Base-by-base conservation (phyloP, 345 rosid species). In the Microthlaspi erraticum region DNA sequence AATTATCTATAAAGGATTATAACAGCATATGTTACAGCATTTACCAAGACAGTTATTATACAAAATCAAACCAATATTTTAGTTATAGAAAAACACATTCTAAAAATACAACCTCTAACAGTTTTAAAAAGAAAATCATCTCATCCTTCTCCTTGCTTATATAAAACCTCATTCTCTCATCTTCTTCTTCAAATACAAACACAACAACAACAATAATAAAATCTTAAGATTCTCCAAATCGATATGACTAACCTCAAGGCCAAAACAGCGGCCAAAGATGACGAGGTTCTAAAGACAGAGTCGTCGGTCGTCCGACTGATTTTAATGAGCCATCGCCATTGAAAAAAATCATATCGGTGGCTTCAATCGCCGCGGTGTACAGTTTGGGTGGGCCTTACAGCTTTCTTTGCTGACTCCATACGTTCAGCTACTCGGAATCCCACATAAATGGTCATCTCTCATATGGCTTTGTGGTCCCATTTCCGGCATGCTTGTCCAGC, bases 311-410 rank as follows among this genome's bases (percentile, higher is more conserved):
- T n/a, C n/a, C 45, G n/a, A n/a, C n/a, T n/a, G n/a, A n/a, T n/a
- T n/a, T n/a, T n/a, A 0, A 10, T 46, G 2, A n/a, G n/a, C n/a
- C n/a, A n/a, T 29, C 41, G 2, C 1, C 34, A n/a, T n/a, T n/a
- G 32, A 68, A 69, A 74, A 83, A 90, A 78, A 84, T 83, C 41
- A 64, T 88, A 19, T 18, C 73, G 7, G 93, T 92, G 7, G 83
- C 98, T 1, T 80, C 98, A 1, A 83, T 92, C 1, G 98, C 95
- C 0, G 95, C 97, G 98, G 98, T 5, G 53, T 92, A 34, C 97
- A 92, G 56, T 92, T 90, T 39, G 97, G 98, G n/a, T n/a, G n/a
- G n/a, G n/a, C n/a, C n/a, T n/a, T n/a, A n/a, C n/a, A n/a, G n/a
- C n/a, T n/a, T n/a, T n/a, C n/a, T n/a, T n/a, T n/a, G n/a, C n/a